phyloP scores from a whole-genome alignment of 2,329 filamentous ascomycete genomes.

The Cercospora sesami region DNA sequence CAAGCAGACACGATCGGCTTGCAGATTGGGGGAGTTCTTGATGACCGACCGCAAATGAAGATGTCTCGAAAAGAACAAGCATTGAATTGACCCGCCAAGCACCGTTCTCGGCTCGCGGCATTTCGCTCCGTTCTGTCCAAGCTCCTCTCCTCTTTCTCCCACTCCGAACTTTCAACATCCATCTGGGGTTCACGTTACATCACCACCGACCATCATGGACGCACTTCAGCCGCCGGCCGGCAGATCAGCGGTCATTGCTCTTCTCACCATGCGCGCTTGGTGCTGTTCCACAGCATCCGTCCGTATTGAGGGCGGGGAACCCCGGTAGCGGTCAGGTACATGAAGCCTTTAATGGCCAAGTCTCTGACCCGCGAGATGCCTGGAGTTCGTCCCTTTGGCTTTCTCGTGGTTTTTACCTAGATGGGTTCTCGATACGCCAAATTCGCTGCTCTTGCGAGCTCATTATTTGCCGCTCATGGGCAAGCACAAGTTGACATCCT shows the following conservation, averaged over 20 bases:
- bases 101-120: background rate
- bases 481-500: slow-evolving; percentile 24
- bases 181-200: slow-evolving; percentile 2
- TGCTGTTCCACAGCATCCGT: background rate
- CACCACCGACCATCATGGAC: background rate
- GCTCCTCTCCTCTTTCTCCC: background rate
- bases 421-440: background rate
- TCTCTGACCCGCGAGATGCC: background rate
- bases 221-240: background rate
- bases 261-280: background rate
- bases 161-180: background rate
- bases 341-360: background rate
- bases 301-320: background rate
- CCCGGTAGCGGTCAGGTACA: background rate
- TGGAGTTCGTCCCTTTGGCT: background rate
- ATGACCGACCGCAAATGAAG: background rate
- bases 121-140: background rate
- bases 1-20: background rate
- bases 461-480: background rate
- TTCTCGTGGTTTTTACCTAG: background rate
- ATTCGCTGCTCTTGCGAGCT: background rate
- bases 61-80: background rate
- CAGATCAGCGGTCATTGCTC: background rate
- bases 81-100: background rate
- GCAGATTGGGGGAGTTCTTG: background rate